Base-by-base conservation (phyloP, 495 filamentous ascomycete species). In the Penicillium fimorum region DNA sequence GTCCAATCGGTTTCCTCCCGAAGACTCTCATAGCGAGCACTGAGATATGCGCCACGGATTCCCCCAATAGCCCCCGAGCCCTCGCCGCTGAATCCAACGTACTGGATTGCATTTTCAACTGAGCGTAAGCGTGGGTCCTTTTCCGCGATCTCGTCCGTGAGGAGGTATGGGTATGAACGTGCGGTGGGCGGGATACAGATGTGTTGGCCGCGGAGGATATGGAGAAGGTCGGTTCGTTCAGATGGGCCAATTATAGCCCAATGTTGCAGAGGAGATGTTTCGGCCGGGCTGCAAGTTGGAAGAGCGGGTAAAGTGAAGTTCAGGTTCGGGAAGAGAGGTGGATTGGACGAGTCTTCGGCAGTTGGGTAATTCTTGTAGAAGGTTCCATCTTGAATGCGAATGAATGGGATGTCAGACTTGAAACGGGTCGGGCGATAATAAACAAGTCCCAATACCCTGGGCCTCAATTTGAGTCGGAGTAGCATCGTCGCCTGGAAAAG, bases 21-120 rank as follows among this genome's bases (percentile, higher is more conserved):
- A 46, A 85, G 72, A 53, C 88, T 91, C 76, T 98, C 94, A 72
- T 98, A 98, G n/a, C 94, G 80, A 12, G 91, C 90, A 60, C 89
- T 91, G 33, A 97, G 71, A 62, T 97, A 96, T 11, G 89, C 85
- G 10, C 91, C 91, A 12, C 79, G 74, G 4, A 74, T 80, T 15
- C 77, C 81, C 1, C 84, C 82, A 48, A 79, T 81, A 12, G 80
- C 77, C 13, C 75, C 78, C 7, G 79, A 78, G 13, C 78, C 76
- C 60, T 89, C 81, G 3, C 82, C 82, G 33, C 64, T 73, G 65
- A 96, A 96, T 0, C 92, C 92, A 44, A 96, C 87, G 68, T 92
- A 90, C 57, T 86, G 84, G 49, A 96, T 86, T 0, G 91, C 90
- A 57, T 79, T 78, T 7, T 70, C 73, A 0, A 85, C 80, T 49